phyloP scores from a whole-genome alignment of 2,329 filamentous ascomycete species.

The Coleophoma crateriformis region DNA sequence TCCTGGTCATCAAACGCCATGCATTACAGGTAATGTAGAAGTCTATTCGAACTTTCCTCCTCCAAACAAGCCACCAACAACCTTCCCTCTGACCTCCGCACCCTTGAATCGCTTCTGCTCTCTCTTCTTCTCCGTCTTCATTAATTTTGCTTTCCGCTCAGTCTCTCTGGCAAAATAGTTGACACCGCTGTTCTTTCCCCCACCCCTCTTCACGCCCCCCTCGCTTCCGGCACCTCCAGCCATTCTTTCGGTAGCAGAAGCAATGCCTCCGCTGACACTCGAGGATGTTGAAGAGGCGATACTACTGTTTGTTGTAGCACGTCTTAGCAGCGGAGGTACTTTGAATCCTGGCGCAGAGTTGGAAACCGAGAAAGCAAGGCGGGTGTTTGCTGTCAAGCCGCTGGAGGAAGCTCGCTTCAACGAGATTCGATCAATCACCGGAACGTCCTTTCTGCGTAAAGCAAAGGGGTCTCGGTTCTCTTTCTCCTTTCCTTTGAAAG shows the following conservation, averaged over 20 bases:
- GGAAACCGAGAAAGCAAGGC: conserved; percentile 51
- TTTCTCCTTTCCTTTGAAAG: conserved; percentile 17
- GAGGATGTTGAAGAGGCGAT: conserved; percentile 26
- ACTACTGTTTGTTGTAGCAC: conserved; percentile 63
- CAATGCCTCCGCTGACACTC: conserved; percentile 14
- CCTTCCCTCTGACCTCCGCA: conserved; percentile 48
- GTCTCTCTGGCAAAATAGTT: conserved; percentile 55
- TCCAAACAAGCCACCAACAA: conserved; percentile 53
- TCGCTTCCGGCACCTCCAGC: conserved; percentile 39
- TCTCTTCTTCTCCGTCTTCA: conserved; percentile 51
- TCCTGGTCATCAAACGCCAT: not conserved
- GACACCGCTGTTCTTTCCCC: conserved; percentile 54
- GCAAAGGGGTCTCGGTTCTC: conserved; percentile 26
- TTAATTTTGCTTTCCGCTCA: conserved; percentile 47
- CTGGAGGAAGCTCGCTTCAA: conserved; percentile 53
- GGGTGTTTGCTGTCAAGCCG: conserved; percentile 28
- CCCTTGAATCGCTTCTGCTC: conserved; percentile 53
- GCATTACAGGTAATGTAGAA: not conserved
- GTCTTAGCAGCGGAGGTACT: conserved; percentile 65
- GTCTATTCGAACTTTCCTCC: conserved; percentile 43
- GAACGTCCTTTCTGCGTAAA: conserved; percentile 31
- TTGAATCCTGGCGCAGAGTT: conserved; percentile 47
- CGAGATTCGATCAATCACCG: conserved; percentile 68
- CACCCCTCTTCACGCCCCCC: conserved; percentile 48
- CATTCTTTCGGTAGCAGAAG: conserved; percentile 21